Evolutionary conservation across 305 asterid species (phyloP), one percentile per base, ranked within the genome.

Genomic region (Solanum hybrid): DNA sequence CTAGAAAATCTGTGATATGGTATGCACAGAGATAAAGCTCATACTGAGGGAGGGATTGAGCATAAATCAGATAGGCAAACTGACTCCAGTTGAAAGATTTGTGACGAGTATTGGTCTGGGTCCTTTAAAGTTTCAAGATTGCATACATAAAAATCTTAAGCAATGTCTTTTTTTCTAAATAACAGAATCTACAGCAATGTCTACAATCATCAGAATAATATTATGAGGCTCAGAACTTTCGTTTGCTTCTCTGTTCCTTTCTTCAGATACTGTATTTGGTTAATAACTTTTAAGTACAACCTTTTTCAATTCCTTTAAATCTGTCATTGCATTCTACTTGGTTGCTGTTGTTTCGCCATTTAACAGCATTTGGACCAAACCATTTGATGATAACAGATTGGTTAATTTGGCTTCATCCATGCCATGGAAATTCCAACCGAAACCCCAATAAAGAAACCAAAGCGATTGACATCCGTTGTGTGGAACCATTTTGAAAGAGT

Each of bases 401-500:
- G 68, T 45, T 88, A 31, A 15, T 77, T 51, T 89, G 72, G 79
- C 90, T n/a, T 29, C 87, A 45, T 84, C 87, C 91, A 91, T 94
- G 94, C 80, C 90, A 97, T 97, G 99, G 99, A 97, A 92, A 88
- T 94, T 89, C 11, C 94, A 51, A 88, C 88, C 88, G 99, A 97
- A 94, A 90, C 92, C 88, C 97, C 98, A 87, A 95, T 93, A 88
- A 97, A 96, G 96, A 96, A 95, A 91, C 90, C 99, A 4, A 97
- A 97, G 97, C 95, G 99, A 93, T 90, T 97, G 94, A 97, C 99
- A 14, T 97, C 99, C 29, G 94, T 96, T 87, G 99, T 97, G 20
- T 97, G 99, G 99, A 96, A 97, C 92, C 98, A 97, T 94, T 97
- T 97, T 22, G 99, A 97, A 93, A 94, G 99, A 93, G 93, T 95